Evolutionary conservation across 2,329 filamentous ascomycete genomes (phyloP).

Genomic region (Apiospora phragmitis): DNA sequence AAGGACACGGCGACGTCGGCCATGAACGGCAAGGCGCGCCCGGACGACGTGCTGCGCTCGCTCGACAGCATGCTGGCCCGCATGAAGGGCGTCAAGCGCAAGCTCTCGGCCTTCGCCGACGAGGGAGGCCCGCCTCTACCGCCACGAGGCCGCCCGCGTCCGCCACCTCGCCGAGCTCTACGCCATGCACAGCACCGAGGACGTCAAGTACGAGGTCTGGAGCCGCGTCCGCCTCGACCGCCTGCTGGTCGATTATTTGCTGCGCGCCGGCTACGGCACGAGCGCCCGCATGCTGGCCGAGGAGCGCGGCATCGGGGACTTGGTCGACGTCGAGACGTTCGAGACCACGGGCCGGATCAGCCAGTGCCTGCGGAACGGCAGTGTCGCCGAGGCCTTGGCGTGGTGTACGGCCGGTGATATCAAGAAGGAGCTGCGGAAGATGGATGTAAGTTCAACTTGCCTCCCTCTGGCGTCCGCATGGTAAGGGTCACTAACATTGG

Average conservation of each 20-base stretch:
- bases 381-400: constrained; percentile 74
- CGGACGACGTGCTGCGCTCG: constrained; percentile 73
- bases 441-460: constrained; percentile 63
- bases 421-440: constrained; percentile 87
- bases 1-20: constrained; percentile 67
- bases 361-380: constrained; percentile 67
- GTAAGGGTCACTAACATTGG: not conserved
- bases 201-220: constrained; percentile 94
- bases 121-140: constrained; percentile 77
- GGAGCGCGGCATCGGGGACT: constrained; percentile 73
- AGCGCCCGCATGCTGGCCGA: constrained; percentile 74
- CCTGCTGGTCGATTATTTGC: constrained; percentile 87
- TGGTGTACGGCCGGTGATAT: constrained; percentile 84
- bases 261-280: constrained; percentile 78
- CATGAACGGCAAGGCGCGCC: constrained; percentile 59
- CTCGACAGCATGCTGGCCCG: constrained; percentile 83
- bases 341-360: constrained; percentile 78
- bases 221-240: constrained; percentile 78
- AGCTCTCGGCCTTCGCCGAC: constrained; percentile 73
- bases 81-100: constrained; percentile 85
- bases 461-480: not conserved
- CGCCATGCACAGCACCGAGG: constrained; percentile 75
- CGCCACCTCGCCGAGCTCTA: constrained; percentile 81
- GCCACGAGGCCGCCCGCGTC: constrained; percentile 74
- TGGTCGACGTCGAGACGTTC: constrained; percentile 90